These are phyloP conservation scores for Citrus sp. DNA, from an alignment of 345 rosid species.

Conservation along the genomic window DNA sequence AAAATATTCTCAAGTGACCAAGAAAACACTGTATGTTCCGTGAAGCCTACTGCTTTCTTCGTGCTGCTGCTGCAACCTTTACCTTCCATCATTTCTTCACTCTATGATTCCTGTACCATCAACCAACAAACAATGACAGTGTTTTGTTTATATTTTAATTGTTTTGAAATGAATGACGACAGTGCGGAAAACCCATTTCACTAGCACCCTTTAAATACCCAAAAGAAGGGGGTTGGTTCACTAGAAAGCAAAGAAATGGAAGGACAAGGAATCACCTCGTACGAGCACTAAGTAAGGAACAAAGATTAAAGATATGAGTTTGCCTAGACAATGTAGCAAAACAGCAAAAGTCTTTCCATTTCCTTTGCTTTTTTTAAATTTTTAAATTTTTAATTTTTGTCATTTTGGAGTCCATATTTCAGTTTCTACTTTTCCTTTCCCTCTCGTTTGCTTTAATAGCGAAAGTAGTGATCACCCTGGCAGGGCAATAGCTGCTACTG, in stretches of 20 bases:
- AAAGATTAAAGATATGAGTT: no score
- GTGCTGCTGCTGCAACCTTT: not conserved
- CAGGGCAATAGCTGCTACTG: no score
- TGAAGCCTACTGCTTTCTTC: not conserved
- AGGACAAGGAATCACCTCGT: not conserved
- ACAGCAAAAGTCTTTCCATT: not conserved
- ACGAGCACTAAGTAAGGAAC: not conserved
- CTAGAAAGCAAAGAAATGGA: not conserved
- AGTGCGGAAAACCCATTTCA: not conserved
- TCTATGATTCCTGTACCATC: not conserved
- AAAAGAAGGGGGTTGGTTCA: not conserved
- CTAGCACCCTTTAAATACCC: not conserved
- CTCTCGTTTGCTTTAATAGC: no score
- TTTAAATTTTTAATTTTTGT: no score
- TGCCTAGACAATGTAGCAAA: not conserved
- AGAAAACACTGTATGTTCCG: constrained; percentile 7
- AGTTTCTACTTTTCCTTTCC: no score
- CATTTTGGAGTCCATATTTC: no score
- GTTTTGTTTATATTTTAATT: no score
- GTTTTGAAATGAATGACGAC: no score
- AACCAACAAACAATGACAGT: not conserved
- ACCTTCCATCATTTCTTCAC: not conserved
- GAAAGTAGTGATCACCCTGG: no score
- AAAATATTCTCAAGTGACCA: constrained; percentile 40
- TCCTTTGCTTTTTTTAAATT: not conserved